These are phyloP conservation scores for Metschnikowia cubensis DNA, from an alignment of 805 yeast genomes.

Conservation along the genomic window DNA sequence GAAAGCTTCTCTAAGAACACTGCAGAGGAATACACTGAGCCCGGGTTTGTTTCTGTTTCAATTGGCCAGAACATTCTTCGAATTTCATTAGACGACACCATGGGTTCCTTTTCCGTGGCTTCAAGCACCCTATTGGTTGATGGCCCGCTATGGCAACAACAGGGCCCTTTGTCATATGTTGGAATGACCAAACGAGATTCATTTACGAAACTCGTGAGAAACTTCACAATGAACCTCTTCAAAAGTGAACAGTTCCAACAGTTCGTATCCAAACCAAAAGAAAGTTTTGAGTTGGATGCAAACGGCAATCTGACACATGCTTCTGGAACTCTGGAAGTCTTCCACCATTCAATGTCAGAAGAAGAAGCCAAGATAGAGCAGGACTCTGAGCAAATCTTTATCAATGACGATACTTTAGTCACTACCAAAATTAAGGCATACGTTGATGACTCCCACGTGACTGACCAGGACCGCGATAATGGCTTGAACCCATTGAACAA, in stretches of 20 bases:
- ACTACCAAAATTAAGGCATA: constrained; percentile 23
- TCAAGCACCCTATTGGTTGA: constrained; percentile 33
- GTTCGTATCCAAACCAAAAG: constrained; percentile 21
- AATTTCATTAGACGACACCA: constrained; percentile 31
- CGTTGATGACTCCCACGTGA: not conserved
- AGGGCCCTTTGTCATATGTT: constrained; percentile 37
- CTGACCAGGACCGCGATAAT: constrained; percentile 8
- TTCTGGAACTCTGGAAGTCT: not conserved
- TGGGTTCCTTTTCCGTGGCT: constrained; percentile 32
- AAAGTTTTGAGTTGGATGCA: not conserved
- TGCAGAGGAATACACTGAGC: not conserved
- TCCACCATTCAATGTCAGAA: not conserved
- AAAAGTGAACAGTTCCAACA: constrained; percentile 32
- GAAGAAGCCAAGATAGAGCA: constrained; percentile 4
- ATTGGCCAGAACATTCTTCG: constrained; percentile 34
- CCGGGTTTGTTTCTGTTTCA: constrained; percentile 25
- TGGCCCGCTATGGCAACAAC: constrained; percentile 38
- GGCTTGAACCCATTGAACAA: constrained; percentile 8
- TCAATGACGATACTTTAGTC: constrained; percentile 28
- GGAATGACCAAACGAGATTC: constrained; percentile 41
- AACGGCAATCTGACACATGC: not conserved
- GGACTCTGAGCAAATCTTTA: constrained; percentile 14
- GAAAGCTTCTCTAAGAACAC: not conserved
- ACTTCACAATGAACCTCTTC: constrained; percentile 31
- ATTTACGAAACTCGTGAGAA: constrained; percentile 34